A percentile compares a stretch with the other conserved stretches of the same genome.
These are phyloP conservation scores for Aspergillus costaricaensis DNA, from an alignment of 2,329 filamentous ascomycete genomes.

Conservation along the genomic window DNA sequence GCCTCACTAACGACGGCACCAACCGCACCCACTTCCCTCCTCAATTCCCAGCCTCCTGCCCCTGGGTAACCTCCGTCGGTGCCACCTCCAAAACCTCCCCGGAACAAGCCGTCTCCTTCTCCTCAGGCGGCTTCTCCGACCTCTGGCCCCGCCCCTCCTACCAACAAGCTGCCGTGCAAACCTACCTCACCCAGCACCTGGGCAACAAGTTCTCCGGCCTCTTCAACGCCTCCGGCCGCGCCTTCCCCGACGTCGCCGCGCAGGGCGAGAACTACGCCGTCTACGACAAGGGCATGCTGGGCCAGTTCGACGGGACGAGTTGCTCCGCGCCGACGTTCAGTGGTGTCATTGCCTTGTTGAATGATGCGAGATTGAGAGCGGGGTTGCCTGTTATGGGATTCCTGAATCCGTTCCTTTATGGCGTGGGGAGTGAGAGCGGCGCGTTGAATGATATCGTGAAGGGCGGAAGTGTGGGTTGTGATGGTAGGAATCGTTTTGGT, in stretches of 20 bases:
- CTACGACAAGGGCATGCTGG: constrained; percentile 32
- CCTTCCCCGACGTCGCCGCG: constrained; percentile 45
- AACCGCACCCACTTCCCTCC: constrained; percentile 45
- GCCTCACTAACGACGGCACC: constrained; percentile 36
- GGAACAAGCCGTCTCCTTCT: constrained; percentile 44
- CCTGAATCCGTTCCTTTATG: constrained; percentile 63
- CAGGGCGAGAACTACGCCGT: constrained; percentile 39
- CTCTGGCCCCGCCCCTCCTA: constrained; percentile 39
- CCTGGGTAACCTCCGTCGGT: constrained; percentile 46
- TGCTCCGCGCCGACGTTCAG: constrained; percentile 62
- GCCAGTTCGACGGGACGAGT: constrained; percentile 42
- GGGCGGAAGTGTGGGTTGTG: constrained; percentile 52
- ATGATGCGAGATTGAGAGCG: constrained; percentile 58
- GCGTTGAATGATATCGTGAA: constrained; percentile 52
- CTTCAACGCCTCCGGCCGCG: constrained; percentile 40
- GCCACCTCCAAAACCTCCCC: constrained; percentile 41
- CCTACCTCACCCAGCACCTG: constrained; percentile 32
- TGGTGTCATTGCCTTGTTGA: constrained; percentile 62
- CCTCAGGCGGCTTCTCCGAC: constrained; percentile 46
- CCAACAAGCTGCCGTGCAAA: constrained; percentile 37
- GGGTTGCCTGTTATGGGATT: constrained; percentile 58
- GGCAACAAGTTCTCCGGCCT: constrained; percentile 29
- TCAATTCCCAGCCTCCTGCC: constrained; percentile 44
- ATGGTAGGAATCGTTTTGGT: constrained; percentile 45
- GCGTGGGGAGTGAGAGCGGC: constrained; percentile 31